Evolutionary conservation across 495 filamentous ascomycete species (phyloP), one percentile per base, ranked within the genome.

Genomic region (Penicillium herquei): DNA sequence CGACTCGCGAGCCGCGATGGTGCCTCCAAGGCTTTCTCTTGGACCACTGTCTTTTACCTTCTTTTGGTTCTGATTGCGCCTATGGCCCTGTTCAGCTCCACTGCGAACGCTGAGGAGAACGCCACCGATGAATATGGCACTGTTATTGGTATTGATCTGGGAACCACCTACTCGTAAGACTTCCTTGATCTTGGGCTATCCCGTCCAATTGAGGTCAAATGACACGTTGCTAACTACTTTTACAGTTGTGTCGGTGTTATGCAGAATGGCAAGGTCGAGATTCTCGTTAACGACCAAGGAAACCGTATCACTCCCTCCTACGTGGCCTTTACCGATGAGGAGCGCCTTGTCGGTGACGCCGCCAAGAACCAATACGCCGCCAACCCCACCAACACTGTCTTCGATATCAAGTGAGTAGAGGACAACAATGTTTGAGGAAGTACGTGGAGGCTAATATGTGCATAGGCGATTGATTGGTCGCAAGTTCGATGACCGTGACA

Each of bases 281-380:
- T 94, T 77, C 81, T 97, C 57, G 90, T 90, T 70, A 97, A 96
- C 79, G 91, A 94, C 76, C 91, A 96, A 83, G 93, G 93, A 85
- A 94, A 98, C 86, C 90, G 93, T 78, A 98, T 98, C 60, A 98
- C 93, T 58, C 94, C 94, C 32, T 97, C 92, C 50, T 99, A 96
- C 75, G 95, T 99, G 62, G 95, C 95, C 65, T 99, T 93, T 73
- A 99, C 91, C 72, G 93, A 97, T 66, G 94, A 98, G 59, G 95
- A 98, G 74, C 85, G 95, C 63, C 80, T 99, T 49, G 91, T 99
- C 59, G 95, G 95, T 83, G 95, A 98, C 77, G 93, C 95, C 60
- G 95, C 95, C 54, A 99, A 99, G 89, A 97, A 99, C 80, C 95
- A 98, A 83, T 96, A 91, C 69, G 89, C 95, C 52, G 81, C 90